Base-by-base conservation (phyloP, 768 basidiomycete genomes). In the Pleurotus platypus region DNA sequence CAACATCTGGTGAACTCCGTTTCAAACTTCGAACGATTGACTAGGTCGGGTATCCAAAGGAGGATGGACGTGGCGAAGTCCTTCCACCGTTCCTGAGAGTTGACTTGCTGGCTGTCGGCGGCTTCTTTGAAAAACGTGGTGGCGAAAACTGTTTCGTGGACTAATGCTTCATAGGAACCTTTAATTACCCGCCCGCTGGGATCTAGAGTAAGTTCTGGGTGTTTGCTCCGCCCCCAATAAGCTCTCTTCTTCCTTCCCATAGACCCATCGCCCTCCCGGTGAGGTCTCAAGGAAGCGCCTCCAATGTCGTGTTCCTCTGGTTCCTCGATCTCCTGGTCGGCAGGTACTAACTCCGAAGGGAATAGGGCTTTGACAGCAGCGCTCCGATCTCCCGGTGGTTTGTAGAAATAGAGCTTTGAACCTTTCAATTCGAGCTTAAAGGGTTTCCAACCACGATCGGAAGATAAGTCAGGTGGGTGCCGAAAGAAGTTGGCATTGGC, bases 381-480 rank as follows among this genome's bases (percentile, higher is more conserved):
- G 20, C 70, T 73, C 56, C 85, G 75, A 61, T 94, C 92, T 26
- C 78, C 75, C 0, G 92, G 90, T 0, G 90, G 84, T 64, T 94
- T 95, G 68, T 90, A 93, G 64, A 94, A 89, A 68, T 89, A 87
- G 49, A 95, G 63, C 68, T 94, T 94, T 11, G 87, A 83, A 5
- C 92, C 93, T 65, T 90, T 88, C 24, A 95, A 72, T 62, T 92
- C 87, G 46, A 88, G 78, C 68, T 94, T 93, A 75, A 82, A 91
- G 4, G 90, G 83, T 67, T 94, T 94, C 93, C 93, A 95, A 0
- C 84, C 84, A 62, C 92, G 92, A 61, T 63, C 70, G 9, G 35
- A 43, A 11, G 57, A 55, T 27, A 57, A 40, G 20, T 47, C 67
- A 12, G 67, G 58, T 0, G 83, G 79, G 15, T 54, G 51, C 24